phyloP scores from a whole-genome alignment of 73 alveolate genomes.

The Paramecium biaurelia region DNA sequence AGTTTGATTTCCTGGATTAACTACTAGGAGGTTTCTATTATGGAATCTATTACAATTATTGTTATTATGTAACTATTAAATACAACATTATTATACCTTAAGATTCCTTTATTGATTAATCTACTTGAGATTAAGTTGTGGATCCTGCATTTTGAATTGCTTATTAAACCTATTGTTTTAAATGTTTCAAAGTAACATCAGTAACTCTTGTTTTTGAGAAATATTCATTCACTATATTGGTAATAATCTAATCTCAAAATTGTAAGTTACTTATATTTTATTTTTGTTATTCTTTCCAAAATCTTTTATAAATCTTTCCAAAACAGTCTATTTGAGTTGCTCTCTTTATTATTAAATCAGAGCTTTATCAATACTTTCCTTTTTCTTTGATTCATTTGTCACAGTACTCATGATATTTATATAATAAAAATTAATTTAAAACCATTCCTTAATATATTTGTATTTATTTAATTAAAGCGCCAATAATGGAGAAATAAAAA shows the following conservation, averaged over 20 bases:
- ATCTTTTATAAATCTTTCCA: slow-evolving; percentile 54
- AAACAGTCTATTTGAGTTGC: slow-evolving; percentile 54
- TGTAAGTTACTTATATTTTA: slow-evolving; percentile 39
- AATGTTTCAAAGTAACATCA: slow-evolving; percentile 53
- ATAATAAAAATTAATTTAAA: background rate
- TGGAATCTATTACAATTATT: background rate
- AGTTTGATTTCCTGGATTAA: background rate
- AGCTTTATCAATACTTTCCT: slow-evolving; percentile 48
- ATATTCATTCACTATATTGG: slow-evolving; percentile 28
- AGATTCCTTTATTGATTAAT: background rate
- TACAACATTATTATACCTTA: background rate
- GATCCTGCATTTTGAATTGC: slow-evolving; percentile 34
- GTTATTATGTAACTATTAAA: background rate
- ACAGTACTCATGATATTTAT: background rate
- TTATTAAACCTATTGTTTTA: background rate
- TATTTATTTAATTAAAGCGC: background rate
- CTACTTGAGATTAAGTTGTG: background rate
- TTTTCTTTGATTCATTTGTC: slow-evolving; percentile 1
- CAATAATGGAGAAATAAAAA: slow-evolving; percentile 32
- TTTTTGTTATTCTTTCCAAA: slow-evolving; percentile 50
- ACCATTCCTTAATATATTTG: background rate
- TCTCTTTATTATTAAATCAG: slow-evolving; percentile 53
- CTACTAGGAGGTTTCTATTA: slow-evolving; percentile 22
- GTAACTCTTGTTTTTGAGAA: slow-evolving; percentile 36
- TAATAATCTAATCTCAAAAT: background rate